Percentiles rank a stretch among this genome's conserved stretches.
Conservation (phyloP, 129 eudicot genomes). For the Scalesia atractyloides region DNA sequence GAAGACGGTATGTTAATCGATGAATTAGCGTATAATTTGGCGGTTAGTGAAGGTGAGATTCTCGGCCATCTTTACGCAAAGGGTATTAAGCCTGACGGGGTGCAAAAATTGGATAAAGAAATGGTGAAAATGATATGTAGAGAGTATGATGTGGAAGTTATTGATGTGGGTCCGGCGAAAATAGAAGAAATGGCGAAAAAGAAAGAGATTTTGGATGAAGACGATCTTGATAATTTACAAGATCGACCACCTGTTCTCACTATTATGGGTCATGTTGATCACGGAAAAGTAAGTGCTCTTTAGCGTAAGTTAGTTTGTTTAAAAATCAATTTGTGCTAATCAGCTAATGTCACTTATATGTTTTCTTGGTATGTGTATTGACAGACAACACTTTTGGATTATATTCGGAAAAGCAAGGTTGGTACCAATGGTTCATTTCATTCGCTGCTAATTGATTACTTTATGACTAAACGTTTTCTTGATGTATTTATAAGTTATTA, state of each 20-base stretch:
- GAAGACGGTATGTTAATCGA: slow-evolving; percentile 87
- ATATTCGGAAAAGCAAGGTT: slow-evolving; percentile 86
- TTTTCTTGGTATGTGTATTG: slow-evolving; percentile 24
- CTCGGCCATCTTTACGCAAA: slow-evolving; percentile 67
- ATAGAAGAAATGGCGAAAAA: slow-evolving; percentile 85
- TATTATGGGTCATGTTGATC: slow-evolving; percentile 99
- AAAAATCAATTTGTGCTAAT: slow-evolving; percentile 30
- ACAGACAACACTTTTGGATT: slow-evolving; percentile 97
- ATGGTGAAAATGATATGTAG: slow-evolving; percentile 91
- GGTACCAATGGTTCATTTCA: slow-evolving; percentile 36
- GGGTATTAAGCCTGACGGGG: slow-evolving; percentile 87
- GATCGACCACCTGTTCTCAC: slow-evolving; percentile 94
- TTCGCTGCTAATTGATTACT: neutral
- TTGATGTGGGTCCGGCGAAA: slow-evolving; percentile 63
- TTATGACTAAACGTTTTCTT: too few species aligned
- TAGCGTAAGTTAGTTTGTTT: slow-evolving; percentile 11
- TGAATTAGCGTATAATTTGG: slow-evolving; percentile 88
- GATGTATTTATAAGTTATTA: too few species aligned
- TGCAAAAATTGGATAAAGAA: slow-evolving; percentile 71
- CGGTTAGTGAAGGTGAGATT: slow-evolving; percentile 87
- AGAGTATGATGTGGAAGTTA: slow-evolving; percentile 87
- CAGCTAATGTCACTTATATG: slow-evolving; percentile 31
- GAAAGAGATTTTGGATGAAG: slow-evolving; percentile 84
- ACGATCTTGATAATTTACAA: slow-evolving; percentile 78
- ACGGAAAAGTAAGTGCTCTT: slow-evolving; percentile 73